A percentile compares a stretch with the other conserved stretches of the same genome.
These are phyloP conservation scores for Colletotrichum ledebouriae DNA, from an alignment of 2,329 filamentous ascomycete genomes.

Conservation along the genomic window DNA sequence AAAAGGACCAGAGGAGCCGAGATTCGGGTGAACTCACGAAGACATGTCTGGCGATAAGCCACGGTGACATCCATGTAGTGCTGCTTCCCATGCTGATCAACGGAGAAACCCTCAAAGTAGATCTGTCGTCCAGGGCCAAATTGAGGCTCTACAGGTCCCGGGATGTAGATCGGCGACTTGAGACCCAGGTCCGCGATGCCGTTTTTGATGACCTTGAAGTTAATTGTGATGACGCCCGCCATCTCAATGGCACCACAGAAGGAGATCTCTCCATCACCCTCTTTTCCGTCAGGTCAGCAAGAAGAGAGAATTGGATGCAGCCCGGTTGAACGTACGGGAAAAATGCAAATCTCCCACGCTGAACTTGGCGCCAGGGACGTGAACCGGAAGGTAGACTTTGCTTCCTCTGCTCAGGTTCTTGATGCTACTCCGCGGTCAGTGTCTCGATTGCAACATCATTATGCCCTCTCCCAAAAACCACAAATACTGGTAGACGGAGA, in stretches of 20 bases:
- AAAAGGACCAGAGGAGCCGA: not conserved
- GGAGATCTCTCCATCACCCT: conserved; percentile 91
- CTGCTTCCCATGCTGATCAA: conserved; percentile 90
- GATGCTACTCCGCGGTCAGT: conserved; percentile 60
- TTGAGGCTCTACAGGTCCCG: conserved; percentile 88
- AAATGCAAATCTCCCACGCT: conserved; percentile 91
- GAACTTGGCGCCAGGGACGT: conserved; percentile 89
- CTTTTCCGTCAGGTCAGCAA: conserved; percentile 43
- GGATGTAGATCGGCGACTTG: conserved; percentile 87
- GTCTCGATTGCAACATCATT: too few species aligned
- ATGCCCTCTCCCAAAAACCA: too few species aligned
- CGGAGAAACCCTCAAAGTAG: conserved; percentile 91
- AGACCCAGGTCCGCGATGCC: conserved; percentile 81
- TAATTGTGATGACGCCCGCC: conserved; percentile 91
- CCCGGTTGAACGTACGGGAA: conserved; percentile 62
- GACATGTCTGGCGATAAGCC: conserved; percentile 85
- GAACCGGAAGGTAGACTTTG: conserved; percentile 89
- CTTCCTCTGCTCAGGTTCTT: conserved; percentile 85
- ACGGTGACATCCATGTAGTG: conserved; percentile 90
- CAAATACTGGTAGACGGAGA: not conserved
- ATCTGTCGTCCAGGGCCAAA: conserved; percentile 86
- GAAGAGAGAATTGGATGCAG: too few species aligned
- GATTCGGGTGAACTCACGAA: conserved; percentile 59
- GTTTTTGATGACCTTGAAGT: conserved; percentile 87
- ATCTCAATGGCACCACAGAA: conserved; percentile 95